Evolutionary conservation across 202 grass and related monocot genomes (phyloP).

Genomic region (Carex arenaria): DNA sequence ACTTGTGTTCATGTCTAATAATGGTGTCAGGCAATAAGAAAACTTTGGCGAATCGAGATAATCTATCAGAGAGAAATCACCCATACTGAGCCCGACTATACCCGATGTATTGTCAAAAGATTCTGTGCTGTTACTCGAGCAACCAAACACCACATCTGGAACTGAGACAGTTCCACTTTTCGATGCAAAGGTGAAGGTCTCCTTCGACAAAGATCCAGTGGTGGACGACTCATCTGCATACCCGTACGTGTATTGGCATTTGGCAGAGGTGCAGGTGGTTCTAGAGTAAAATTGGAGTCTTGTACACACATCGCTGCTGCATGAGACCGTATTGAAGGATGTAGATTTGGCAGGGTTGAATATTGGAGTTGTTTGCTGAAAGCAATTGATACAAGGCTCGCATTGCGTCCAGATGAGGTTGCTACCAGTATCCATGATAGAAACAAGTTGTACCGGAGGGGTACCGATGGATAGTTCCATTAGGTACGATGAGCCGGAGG

Average conservation of each 20-base stretch:
- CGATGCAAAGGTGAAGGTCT: conserved; percentile 24
- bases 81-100: conserved; percentile 24
- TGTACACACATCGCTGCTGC: background rate
- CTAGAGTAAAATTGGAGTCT: background rate
- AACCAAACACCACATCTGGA: conserved; percentile 22
- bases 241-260: conserved; percentile 18
- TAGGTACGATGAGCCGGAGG: conserved; percentile 12
- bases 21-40: conserved; percentile 25
- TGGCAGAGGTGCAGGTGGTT: background rate
- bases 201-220: conserved; percentile 8
- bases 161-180: background rate
- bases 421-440: conserved; percentile 28
- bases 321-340: background rate
- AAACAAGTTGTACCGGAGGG: conserved; percentile 9
- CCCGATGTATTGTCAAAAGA: conserved; percentile 20
- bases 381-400: conserved; percentile 13
- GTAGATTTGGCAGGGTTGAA: conserved; percentile 19
- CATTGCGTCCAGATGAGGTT: conserved; percentile 31
- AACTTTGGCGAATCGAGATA: conserved; percentile 21
- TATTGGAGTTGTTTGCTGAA: conserved; percentile 19
- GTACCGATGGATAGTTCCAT: conserved; percentile 26
- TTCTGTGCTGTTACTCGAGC: background rate
- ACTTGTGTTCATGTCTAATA: conserved; percentile 2
- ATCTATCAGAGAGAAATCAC: conserved; percentile 16
- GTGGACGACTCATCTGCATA: conserved; percentile 16